Percentiles rank a stretch among this genome's conserved stretches.
phyloP scores from a whole-genome alignment of 2,329 filamentous ascomycete species.

The Diaporthe sp. region DNA sequence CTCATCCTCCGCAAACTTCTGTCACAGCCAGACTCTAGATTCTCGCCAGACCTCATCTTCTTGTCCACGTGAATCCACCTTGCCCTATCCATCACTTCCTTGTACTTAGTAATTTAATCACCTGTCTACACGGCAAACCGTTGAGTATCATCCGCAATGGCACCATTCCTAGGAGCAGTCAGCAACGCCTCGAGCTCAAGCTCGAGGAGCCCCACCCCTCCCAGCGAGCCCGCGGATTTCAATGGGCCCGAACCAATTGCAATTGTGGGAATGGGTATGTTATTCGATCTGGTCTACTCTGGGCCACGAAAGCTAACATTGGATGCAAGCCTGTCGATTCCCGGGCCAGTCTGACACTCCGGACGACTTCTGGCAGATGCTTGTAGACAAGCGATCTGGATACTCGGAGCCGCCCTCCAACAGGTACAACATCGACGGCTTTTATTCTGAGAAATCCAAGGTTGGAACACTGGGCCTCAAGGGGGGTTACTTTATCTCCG shows the following conservation, averaged over 20 bases:
- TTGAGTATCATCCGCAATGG: background rate
- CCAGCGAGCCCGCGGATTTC: slow-evolving; percentile 57
- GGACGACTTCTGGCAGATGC: slow-evolving; percentile 16
- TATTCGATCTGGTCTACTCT: background rate
- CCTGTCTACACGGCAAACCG: background rate
- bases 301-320: background rate
- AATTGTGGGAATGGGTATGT: slow-evolving; percentile 15
- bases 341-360: slow-evolving; percentile 10
- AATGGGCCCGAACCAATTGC: slow-evolving; percentile 39
- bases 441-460: slow-evolving; percentile 25
- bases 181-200: slow-evolving; percentile 66
- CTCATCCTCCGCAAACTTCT: background rate
- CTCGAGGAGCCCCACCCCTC: slow-evolving; percentile 76
- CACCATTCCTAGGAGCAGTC: background rate
- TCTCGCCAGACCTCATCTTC: background rate
- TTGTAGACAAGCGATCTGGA: background rate
- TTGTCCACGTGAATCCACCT: background rate
- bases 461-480: slow-evolving; percentile 33
- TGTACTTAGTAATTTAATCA: slow-evolving; percentile 2
- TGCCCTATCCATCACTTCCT: background rate
- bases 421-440: slow-evolving; percentile 10
- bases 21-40: background rate
- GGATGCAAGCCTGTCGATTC: slow-evolving; percentile 11
- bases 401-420: slow-evolving; percentile 4
- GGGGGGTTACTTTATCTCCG: slow-evolving; percentile 25